These are phyloP conservation scores for Gossypium australe DNA, from an alignment of 345 rosid species.

Conservation along the genomic window DNA sequence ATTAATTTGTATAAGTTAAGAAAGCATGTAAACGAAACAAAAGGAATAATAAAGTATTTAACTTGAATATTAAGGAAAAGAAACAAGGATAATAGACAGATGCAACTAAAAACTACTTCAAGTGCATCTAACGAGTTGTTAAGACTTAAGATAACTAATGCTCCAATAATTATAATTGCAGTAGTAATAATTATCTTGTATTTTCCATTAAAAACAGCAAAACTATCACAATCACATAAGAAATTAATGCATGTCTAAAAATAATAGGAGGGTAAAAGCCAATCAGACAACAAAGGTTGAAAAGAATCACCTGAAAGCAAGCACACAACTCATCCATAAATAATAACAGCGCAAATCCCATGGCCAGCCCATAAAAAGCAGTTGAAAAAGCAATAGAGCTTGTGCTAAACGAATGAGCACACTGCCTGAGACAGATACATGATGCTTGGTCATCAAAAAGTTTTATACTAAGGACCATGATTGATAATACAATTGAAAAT, in stretches of 20 bases:
- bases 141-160: not conserved
- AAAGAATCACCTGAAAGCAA: constrained; percentile 54
- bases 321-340: constrained; percentile 55
- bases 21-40: not conserved
- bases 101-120: not conserved
- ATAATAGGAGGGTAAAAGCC: not conserved
- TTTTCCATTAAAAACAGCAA: not conserved
- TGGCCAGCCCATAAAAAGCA: constrained; percentile 45
- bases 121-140: not conserved
- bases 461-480: constrained; percentile 4
- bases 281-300: not conserved
- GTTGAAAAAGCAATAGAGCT: constrained; percentile 43
- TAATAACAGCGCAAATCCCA: constrained; percentile 44
- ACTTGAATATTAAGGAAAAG: not conserved
- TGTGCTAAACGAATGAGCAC: constrained; percentile 48
- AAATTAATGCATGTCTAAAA: not conserved
- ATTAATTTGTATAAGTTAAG: constrained; percentile 3
- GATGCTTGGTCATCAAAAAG: constrained; percentile 5
- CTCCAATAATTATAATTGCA: not conserved
- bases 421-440: constrained; percentile 54
- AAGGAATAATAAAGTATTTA: not conserved
- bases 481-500: not conserved
- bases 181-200: not conserved
- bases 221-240: not conserved
- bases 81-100: not conserved